These are phyloP conservation scores for Auricularia cornea DNA, from an alignment of 768 basidiomycete species.

Conservation along the genomic window DNA sequence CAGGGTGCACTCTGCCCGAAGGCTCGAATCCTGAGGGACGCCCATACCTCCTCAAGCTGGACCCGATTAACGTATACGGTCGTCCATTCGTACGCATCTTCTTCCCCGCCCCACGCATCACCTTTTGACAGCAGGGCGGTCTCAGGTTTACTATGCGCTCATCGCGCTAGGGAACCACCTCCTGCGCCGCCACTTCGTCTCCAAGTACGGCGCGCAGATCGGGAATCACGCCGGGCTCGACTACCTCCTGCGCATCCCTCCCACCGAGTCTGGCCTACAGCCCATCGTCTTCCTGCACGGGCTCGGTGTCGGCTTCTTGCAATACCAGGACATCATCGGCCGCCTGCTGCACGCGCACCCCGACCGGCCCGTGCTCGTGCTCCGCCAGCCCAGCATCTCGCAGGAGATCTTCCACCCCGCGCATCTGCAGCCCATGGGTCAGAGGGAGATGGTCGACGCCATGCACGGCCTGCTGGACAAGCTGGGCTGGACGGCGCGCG, in stretches of 20 bases:
- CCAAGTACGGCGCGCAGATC: constrained; percentile 34
- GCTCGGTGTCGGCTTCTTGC: constrained; percentile 72
- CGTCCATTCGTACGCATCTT: constrained; percentile 49
- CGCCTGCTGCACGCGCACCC: constrained; percentile 48
- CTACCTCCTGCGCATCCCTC: constrained; percentile 65
- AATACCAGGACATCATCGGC: constrained; percentile 55
- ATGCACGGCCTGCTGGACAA: constrained; percentile 49
- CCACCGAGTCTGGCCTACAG: constrained; percentile 40
- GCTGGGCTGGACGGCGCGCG: constrained; percentile 54
- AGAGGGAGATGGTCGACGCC: constrained; percentile 46
- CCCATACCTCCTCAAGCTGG: constrained; percentile 67
- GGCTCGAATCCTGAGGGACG: constrained; percentile 44
- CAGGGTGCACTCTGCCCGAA: constrained; percentile 55
- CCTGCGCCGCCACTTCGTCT: constrained; percentile 37
- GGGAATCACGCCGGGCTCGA: constrained; percentile 58
- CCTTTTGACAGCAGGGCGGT: constrained; percentile 24
- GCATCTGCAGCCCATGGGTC: constrained; percentile 64
- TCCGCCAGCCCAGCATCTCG: constrained; percentile 78
- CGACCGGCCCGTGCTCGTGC: constrained; percentile 68
- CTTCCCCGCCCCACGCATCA: constrained; percentile 26
- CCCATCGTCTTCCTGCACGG: constrained; percentile 86
- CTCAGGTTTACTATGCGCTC: constrained; percentile 46
- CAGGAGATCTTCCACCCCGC: constrained; percentile 73
- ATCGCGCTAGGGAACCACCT: constrained; percentile 42
- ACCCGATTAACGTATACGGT: constrained; percentile 58